Conservation (phyloP, 108 stramenopile species). For the Conticribra weissflogii region DNA sequence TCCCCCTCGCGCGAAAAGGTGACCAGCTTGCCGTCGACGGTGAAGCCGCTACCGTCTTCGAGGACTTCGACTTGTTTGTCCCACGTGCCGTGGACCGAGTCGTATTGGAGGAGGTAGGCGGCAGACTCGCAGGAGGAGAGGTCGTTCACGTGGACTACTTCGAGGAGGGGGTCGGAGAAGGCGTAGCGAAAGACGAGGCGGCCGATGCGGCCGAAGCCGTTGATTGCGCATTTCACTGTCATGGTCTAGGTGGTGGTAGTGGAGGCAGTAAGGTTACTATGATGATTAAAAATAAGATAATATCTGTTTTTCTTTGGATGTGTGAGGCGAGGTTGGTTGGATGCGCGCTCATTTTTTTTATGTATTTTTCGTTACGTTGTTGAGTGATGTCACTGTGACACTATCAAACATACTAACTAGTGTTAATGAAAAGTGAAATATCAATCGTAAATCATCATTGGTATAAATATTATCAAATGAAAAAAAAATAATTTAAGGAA, state of each 20-base stretch:
- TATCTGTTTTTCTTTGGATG: background rate
- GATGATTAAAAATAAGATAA: background rate
- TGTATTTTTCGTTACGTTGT: too few species aligned
- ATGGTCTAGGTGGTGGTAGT: constrained; percentile 68
- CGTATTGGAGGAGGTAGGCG: constrained; percentile 93
- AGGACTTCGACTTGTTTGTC: constrained; percentile 69
- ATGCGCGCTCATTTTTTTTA: too few species aligned
- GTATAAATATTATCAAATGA: too few species aligned
- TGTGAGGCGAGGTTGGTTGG: background rate
- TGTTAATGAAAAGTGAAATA: too few species aligned
- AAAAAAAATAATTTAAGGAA: too few species aligned
- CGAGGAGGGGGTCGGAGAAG: constrained; percentile 86
- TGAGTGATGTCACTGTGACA: too few species aligned
- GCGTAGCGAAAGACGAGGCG: constrained; percentile 90
- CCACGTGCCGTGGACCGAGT: constrained; percentile 96
- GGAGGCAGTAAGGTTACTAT: too few species aligned
- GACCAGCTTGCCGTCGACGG: constrained; percentile 86
- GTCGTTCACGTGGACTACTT: constrained; percentile 94
- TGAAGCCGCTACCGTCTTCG: constrained; percentile 72
- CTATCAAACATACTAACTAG: too few species aligned
- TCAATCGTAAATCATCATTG: too few species aligned
- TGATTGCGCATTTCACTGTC: constrained; percentile 85
- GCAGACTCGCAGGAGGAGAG: constrained; percentile 83
- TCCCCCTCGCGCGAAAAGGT: constrained; percentile 75
- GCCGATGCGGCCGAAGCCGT: constrained; percentile 96